These are phyloP conservation scores for Peziza echinospora DNA, from an alignment of 495 filamentous ascomycete species.

Conservation along the genomic window DNA sequence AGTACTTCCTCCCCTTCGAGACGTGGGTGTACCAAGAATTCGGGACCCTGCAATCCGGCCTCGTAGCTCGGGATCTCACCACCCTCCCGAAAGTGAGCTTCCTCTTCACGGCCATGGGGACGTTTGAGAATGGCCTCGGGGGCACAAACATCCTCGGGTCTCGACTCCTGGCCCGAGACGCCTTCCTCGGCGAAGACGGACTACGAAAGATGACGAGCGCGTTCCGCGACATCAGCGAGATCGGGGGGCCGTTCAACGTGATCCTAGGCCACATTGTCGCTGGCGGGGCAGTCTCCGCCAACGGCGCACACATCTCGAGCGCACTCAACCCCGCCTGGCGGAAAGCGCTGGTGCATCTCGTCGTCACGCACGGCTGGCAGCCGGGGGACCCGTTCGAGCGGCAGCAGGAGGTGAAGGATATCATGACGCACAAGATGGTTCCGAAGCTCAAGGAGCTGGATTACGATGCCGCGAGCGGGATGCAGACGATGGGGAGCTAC, in stretches of 20 bases:
- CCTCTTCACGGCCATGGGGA: no score
- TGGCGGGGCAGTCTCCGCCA: slow-evolving; percentile 7
- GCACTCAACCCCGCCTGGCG: slow-evolving; percentile 28
- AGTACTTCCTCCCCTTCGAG: no score
- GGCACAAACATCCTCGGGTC: slow-evolving; percentile 19
- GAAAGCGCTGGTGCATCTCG: slow-evolving; percentile 23
- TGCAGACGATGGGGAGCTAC: slow-evolving; percentile 23
- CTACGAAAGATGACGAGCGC: slow-evolving; percentile 16
- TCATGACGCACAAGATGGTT: slow-evolving; percentile 19
- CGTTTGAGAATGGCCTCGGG: slow-evolving; percentile 6
- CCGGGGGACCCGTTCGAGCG: slow-evolving; percentile 13
- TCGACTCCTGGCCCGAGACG: slow-evolving; percentile 22
- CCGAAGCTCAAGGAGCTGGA: slow-evolving; percentile 26
- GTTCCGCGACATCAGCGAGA: slow-evolving; percentile 15
- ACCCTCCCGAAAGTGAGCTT: no score
- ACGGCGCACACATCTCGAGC: slow-evolving; percentile 15
- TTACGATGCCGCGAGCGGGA: slow-evolving; percentile 7
- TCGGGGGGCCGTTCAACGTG: slow-evolving; percentile 8
- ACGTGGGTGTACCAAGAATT: no score
- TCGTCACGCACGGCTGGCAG: slow-evolving; percentile 17
- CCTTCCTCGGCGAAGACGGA: slow-evolving; percentile 17
- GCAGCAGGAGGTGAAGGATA: slow-evolving; percentile 21
- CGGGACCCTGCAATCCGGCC: no score
- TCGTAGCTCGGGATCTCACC: no score
- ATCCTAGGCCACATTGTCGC: slow-evolving; percentile 20